These are phyloP conservation scores for Gossypium australe DNA, from an alignment of 345 rosid genomes.

Conservation along the genomic window DNA sequence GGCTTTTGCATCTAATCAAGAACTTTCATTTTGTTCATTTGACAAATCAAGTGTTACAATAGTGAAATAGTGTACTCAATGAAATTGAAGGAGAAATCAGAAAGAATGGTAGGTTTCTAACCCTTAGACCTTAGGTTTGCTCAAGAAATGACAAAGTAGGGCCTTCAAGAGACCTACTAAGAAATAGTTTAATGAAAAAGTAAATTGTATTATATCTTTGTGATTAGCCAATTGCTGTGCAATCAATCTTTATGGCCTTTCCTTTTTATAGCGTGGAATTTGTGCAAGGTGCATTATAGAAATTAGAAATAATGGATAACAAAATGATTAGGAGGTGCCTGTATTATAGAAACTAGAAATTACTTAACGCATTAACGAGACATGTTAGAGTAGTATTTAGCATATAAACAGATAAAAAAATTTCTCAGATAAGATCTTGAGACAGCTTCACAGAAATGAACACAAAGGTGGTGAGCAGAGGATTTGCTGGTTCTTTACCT, in stretches of 20 bases:
- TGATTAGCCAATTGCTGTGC: neutral
- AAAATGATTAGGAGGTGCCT: too few species aligned
- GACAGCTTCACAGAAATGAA: conserved; percentile 10
- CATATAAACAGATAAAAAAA: neutral
- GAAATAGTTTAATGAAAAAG: neutral
- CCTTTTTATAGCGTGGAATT: too few species aligned
- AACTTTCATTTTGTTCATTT: conserved; percentile 45
- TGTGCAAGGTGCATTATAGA: too few species aligned
- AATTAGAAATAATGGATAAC: too few species aligned
- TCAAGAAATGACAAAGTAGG: neutral
- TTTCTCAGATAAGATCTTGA: neutral
- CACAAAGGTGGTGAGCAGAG: neutral
- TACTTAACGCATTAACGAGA: too few species aligned
- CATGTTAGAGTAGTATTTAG: neutral
- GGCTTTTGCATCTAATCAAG: conserved; percentile 47
- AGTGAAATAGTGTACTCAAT: conserved; percentile 56
- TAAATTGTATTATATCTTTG: neutral
- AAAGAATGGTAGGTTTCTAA: conserved; percentile 55
- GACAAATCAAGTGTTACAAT: conserved; percentile 56
- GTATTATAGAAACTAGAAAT: too few species aligned
- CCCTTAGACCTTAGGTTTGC: conserved; percentile 5
- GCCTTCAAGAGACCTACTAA: neutral
- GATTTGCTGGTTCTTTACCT: conserved; percentile 19
- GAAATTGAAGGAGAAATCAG: conserved; percentile 51
- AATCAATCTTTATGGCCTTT: neutral